These are phyloP conservation scores for Pleurotus djamor DNA, from an alignment of 768 basidiomycete genomes.

Conservation along the genomic window DNA sequence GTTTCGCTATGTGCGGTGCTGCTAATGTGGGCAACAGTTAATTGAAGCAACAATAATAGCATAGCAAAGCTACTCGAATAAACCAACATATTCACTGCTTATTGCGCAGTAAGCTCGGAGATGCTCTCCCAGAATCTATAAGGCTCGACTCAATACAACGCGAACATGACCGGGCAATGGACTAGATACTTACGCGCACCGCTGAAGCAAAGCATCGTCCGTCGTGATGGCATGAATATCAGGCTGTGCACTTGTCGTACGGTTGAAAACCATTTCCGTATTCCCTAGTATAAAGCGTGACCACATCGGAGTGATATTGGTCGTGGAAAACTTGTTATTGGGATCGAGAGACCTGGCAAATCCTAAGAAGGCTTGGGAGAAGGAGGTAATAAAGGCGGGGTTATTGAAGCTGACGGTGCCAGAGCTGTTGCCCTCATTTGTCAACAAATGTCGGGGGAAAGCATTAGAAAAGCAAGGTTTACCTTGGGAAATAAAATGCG, in stretches of 20 bases:
- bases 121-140: not conserved
- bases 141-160: not conserved
- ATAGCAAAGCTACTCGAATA: too few relatives aligned
- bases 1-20: too few relatives aligned
- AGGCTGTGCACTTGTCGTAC: conserved; percentile 4
- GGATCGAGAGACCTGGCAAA: conserved; percentile 17
- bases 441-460: not conserved
- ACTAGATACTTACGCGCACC: not conserved
- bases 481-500: conserved; percentile 15
- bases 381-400: conserved; percentile 16
- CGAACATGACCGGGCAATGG: not conserved
- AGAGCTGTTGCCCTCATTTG: not conserved
- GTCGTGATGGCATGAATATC: not conserved
- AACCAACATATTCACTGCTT: not conserved
- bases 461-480: not conserved
- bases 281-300: not conserved
- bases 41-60: too few relatives aligned
- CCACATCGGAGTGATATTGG: conserved; percentile 18
- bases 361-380: conserved; percentile 17
- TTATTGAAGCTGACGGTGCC: conserved; percentile 14
- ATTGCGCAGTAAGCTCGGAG: not conserved
- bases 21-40: too few relatives aligned
- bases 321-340: conserved; percentile 10
- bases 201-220: not conserved
- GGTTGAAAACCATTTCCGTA: conserved; percentile 29